phyloP scores from a whole-genome alignment of 441 rosid genomes.

The Caryocar brasiliense region DNA sequence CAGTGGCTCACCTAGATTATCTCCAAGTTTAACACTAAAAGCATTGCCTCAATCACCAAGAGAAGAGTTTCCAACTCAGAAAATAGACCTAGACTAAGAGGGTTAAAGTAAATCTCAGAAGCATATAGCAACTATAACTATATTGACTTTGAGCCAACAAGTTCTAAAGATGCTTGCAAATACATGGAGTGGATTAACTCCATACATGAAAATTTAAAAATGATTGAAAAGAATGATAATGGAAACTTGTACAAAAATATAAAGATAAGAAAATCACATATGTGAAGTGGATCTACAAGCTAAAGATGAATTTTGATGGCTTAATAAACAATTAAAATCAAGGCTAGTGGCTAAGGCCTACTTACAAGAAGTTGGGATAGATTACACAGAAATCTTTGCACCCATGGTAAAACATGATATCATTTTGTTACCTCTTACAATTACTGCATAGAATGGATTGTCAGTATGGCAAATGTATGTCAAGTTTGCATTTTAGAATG shows the following conservation, averaged over 20 bases:
- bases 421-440: not conserved
- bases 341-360: not conserved
- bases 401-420: not conserved
- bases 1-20: no score
- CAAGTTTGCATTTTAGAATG: not conserved
- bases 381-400: not conserved
- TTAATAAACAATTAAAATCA: not conserved
- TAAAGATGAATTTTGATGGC: not conserved
- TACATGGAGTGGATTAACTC: not conserved
- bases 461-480: not conserved
- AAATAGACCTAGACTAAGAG: no score
- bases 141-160: not conserved
- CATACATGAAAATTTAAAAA: not conserved
- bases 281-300: not conserved
- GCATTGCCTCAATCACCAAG: no score
- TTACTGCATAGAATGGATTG: not conserved
- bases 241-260: no score
- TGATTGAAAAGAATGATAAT: not conserved
- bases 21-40: no score
- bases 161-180: not conserved
- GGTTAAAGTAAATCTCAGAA: no score
- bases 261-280: not conserved
- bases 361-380: not conserved
- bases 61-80: no score
- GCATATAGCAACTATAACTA: not conserved